Percentiles rank a stretch among this genome's conserved stretches.
These are phyloP conservation scores for Galerina marginata DNA, from an alignment of 768 basidiomycete species.

Conservation along the genomic window DNA sequence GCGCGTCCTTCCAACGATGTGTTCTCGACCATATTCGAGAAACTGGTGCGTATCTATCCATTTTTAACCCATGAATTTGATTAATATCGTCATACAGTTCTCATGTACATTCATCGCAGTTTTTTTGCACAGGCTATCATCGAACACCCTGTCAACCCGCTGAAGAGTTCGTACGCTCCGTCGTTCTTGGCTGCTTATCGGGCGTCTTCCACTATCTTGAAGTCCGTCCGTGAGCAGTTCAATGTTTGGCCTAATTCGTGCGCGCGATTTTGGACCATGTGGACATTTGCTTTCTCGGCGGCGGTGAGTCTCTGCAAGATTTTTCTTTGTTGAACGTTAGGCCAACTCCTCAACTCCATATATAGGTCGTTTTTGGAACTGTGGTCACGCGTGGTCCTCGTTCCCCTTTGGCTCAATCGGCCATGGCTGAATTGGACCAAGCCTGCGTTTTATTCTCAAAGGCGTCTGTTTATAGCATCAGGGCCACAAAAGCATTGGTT, in stretches of 20 bases:
- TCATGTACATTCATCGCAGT: constrained; percentile 67
- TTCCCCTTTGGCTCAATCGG: constrained; percentile 68
- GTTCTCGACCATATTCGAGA: constrained; percentile 55
- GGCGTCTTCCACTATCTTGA: constrained; percentile 61
- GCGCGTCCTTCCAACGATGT: constrained; percentile 47
- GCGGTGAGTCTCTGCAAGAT: constrained; percentile 43
- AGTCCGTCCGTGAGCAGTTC: constrained; percentile 55
- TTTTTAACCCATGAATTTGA: neutral
- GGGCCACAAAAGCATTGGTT: constrained; percentile 71
- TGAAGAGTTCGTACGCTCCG: constrained; percentile 66
- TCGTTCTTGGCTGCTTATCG: constrained; percentile 70
- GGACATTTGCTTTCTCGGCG: constrained; percentile 65
- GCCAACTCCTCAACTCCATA: neutral
- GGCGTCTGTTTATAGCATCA: constrained; percentile 60
- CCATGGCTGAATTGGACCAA: constrained; percentile 72
- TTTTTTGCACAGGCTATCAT: constrained; percentile 78
- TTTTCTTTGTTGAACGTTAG: neutral
- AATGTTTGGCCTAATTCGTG: constrained; percentile 49
- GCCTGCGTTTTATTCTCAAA: constrained; percentile 70
- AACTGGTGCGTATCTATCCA: constrained; percentile 37
- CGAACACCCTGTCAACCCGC: constrained; percentile 67
- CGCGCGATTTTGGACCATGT: constrained; percentile 63
- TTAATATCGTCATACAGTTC: constrained; percentile 34
- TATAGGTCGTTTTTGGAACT: constrained; percentile 79
- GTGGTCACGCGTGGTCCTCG: constrained; percentile 77